phyloP scores from a whole-genome alignment of 2,329 filamentous ascomycete species.

The Sporothrix dimorphospora region DNA sequence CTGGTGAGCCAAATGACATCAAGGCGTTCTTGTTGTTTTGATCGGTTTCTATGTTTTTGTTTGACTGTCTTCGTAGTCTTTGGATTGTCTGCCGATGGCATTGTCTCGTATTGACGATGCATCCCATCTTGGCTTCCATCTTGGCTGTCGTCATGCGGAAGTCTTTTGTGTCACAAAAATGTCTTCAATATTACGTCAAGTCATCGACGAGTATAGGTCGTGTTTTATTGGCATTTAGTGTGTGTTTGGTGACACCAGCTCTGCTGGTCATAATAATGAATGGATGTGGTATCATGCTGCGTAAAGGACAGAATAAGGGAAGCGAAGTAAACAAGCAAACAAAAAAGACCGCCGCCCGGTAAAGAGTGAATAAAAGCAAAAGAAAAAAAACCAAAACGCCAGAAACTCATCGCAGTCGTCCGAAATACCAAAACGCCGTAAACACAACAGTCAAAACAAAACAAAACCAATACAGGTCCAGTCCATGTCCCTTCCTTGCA shows the following conservation, averaged over 20 bases:
- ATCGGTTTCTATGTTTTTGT: background rate
- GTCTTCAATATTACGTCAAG: background rate
- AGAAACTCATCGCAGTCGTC: background rate
- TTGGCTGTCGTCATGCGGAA: background rate
- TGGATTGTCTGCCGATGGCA: too few relatives aligned
- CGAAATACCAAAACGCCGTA: background rate
- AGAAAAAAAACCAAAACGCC: background rate
- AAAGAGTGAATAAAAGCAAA: background rate
- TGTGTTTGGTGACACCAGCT: background rate
- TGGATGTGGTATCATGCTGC: background rate
- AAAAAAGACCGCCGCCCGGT: background rate
- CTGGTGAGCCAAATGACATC: background rate
- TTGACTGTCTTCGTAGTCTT: background rate
- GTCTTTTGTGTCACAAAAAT: background rate
- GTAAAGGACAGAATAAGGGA: background rate
- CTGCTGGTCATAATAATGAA: background rate
- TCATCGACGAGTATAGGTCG: too few relatives aligned
- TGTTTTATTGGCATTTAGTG: background rate
- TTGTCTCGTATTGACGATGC: background rate
- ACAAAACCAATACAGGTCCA: background rate
- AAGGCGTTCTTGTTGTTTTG: background rate
- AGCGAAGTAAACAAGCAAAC: background rate
- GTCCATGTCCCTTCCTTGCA: background rate
- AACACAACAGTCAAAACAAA: background rate
- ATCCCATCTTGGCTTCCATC: too few relatives aligned